Percentiles rank a stretch among this genome's conserved stretches.
Conservation (phyloP, 345 rosid genomes). For the Capsella bursapastoris region DNA sequence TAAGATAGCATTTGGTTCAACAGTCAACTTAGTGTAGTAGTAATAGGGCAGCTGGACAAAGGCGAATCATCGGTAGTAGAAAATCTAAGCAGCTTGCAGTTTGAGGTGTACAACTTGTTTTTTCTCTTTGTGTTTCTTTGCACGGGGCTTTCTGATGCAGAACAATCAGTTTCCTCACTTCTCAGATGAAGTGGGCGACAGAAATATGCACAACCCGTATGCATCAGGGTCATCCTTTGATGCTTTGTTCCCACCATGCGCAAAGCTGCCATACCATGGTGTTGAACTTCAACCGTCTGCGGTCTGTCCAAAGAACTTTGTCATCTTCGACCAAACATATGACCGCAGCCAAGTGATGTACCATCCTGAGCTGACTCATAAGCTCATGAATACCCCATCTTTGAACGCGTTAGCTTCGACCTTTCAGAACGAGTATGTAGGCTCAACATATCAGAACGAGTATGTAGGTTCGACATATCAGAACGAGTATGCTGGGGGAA, state of each 20-base stretch:
- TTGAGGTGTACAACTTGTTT: slow-evolving; percentile 33
- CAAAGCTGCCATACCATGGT: slow-evolving; percentile 55
- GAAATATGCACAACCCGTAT: slow-evolving; percentile 50
- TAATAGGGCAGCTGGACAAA: slow-evolving; percentile 31
- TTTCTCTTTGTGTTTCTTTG: slow-evolving; percentile 30
- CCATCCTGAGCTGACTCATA: slow-evolving; percentile 73
- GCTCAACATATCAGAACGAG: slow-evolving; percentile 50
- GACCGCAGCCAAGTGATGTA: slow-evolving; percentile 74
- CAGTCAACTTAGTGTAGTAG: slow-evolving; percentile 42
- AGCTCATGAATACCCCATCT: slow-evolving; percentile 50
- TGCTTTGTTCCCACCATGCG: slow-evolving; percentile 59
- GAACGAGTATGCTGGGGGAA: slow-evolving; percentile 48
- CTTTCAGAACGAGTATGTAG: slow-evolving; percentile 50
- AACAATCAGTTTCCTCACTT: slow-evolving; percentile 52
- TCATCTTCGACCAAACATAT: slow-evolving; percentile 73
- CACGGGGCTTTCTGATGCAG: slow-evolving; percentile 56
- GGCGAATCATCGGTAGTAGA: slow-evolving; percentile 39
- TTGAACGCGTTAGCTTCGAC: slow-evolving; percentile 48
- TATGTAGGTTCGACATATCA: slow-evolving; percentile 47
- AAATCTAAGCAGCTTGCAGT: slow-evolving; percentile 41
- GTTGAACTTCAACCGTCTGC: slow-evolving; percentile 74
- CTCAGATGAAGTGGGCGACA: slow-evolving; percentile 54
- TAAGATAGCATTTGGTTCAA: slow-evolving; percentile 46
- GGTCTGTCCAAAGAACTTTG: slow-evolving; percentile 65
- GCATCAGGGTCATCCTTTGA: slow-evolving; percentile 58